These are phyloP conservation scores for Taiozyma onychis DNA, from an alignment of 1,139 yeast species.

Conservation along the genomic window DNA sequence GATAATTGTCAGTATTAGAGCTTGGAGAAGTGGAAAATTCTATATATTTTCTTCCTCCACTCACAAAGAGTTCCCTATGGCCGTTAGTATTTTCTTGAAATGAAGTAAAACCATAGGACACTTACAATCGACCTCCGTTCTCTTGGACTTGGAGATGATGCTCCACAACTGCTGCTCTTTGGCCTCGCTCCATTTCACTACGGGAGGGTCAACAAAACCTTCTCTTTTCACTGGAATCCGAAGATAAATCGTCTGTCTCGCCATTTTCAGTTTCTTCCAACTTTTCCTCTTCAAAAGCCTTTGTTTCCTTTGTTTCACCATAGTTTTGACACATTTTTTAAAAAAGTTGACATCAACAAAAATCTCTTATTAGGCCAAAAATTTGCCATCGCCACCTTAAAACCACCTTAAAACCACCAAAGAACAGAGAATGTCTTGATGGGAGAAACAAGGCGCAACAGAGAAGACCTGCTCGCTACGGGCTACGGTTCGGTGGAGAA, in stretches of 20 bases:
- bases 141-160: constrained; percentile 20
- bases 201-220: constrained; percentile 21
- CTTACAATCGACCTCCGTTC: constrained; percentile 20
- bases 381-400: neutral
- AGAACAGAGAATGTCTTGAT: neutral
- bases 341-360: neutral
- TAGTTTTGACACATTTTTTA: neutral
- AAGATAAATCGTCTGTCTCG: constrained; percentile 16
- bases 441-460: neutral
- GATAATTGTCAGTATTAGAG: constrained; percentile 4
- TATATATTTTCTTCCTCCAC: too few relatives aligned
- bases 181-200: constrained; percentile 20
- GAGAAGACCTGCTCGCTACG: constrained; percentile 5
- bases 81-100: neutral
- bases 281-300: neutral
- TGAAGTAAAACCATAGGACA: neutral
- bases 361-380: neutral
- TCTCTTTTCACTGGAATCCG: constrained; percentile 20
- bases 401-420: neutral
- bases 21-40: too few relatives aligned
- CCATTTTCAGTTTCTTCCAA: neutral
- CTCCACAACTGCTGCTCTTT: constrained; percentile 22
- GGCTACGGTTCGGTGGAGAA: constrained; percentile 1
- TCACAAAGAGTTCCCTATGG: neutral
- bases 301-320: too few relatives aligned